A percentile compares a stretch with the other conserved stretches of the same genome.
These are phyloP conservation scores for Pestalotiopsis sp. DNA, from an alignment of 2,329 filamentous ascomycete genomes.

Conservation along the genomic window DNA sequence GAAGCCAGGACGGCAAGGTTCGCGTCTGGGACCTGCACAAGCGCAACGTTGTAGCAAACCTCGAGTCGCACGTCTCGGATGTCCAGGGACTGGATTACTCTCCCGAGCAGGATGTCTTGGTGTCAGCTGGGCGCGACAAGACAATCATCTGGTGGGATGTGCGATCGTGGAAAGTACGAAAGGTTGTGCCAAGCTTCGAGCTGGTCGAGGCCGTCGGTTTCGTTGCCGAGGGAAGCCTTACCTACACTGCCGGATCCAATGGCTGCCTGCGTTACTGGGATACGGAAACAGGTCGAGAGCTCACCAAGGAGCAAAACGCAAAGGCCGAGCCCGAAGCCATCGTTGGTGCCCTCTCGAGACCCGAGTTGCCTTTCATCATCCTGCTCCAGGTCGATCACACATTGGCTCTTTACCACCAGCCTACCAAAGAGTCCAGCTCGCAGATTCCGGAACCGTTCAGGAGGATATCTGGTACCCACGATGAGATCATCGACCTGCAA, in stretches of 20 bases:
- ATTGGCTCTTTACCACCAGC: slow-evolving; percentile 67
- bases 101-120: slow-evolving; percentile 67
- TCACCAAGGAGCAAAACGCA: slow-evolving; percentile 70
- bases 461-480: slow-evolving; percentile 92
- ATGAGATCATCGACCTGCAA: slow-evolving; percentile 93
- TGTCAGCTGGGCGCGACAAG: slow-evolving; percentile 89
- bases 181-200: slow-evolving; percentile 82
- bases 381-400: slow-evolving; percentile 90
- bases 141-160: slow-evolving; percentile 92
- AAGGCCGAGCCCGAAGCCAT: slow-evolving; percentile 67
- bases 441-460: slow-evolving; percentile 57
- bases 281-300: slow-evolving; percentile 71
- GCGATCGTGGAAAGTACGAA: slow-evolving; percentile 77
- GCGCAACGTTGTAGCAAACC: slow-evolving; percentile 70
- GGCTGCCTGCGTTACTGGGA: slow-evolving; percentile 85
- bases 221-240: slow-evolving; percentile 65
- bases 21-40: slow-evolving; percentile 90
- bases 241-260: slow-evolving; percentile 83
- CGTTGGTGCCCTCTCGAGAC: slow-evolving; percentile 67
- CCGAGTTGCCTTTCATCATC: slow-evolving; percentile 68
- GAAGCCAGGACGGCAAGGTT: slow-evolving; percentile 91
- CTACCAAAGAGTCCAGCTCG: slow-evolving; percentile 36
- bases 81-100: slow-evolving; percentile 88
- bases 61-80: slow-evolving; percentile 93
- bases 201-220: slow-evolving; percentile 84